These are phyloP conservation scores for Cenococcum geophilum DNA, from an alignment of 495 filamentous ascomycete species.

Conservation along the genomic window DNA sequence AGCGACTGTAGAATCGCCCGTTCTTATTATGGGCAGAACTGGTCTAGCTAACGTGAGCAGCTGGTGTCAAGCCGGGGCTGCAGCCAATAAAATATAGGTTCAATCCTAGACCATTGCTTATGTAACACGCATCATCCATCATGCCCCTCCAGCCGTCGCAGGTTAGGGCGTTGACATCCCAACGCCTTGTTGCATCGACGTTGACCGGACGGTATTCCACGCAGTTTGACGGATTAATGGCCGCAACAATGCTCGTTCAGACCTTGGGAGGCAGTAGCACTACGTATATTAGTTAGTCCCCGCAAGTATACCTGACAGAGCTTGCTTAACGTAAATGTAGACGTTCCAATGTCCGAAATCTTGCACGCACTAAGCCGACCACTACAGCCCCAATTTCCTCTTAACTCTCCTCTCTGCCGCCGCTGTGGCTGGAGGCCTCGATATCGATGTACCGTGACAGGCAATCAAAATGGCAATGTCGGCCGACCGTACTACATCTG, in stretches of 20 bases:
- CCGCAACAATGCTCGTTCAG: not conserved
- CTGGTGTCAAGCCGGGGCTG: no score
- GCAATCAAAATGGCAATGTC: no score
- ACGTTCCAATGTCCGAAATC: not conserved
- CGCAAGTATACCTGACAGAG: not conserved
- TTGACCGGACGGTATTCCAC: not conserved
- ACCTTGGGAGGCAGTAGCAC: not conserved
- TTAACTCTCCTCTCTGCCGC: not conserved
- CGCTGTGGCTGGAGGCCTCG: not conserved
- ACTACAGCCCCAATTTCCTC: not conserved
- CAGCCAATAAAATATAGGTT: no score
- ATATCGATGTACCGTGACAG: not conserved
- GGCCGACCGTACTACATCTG: no score
- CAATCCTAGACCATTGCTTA: no score
- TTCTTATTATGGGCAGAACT: no score
- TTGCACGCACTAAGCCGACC: not conserved
- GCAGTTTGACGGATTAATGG: not conserved
- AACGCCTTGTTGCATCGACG: no score
- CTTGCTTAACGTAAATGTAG: not conserved
- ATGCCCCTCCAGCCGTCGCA: no score
- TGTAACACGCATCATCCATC: no score
- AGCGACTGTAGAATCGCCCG: no score
- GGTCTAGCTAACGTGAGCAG: no score
- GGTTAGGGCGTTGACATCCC: no score
- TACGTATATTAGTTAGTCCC: not conserved